These are phyloP conservation scores for Flaveria bidentis DNA, from an alignment of 129 eudicot species.

Conservation along the genomic window DNA sequence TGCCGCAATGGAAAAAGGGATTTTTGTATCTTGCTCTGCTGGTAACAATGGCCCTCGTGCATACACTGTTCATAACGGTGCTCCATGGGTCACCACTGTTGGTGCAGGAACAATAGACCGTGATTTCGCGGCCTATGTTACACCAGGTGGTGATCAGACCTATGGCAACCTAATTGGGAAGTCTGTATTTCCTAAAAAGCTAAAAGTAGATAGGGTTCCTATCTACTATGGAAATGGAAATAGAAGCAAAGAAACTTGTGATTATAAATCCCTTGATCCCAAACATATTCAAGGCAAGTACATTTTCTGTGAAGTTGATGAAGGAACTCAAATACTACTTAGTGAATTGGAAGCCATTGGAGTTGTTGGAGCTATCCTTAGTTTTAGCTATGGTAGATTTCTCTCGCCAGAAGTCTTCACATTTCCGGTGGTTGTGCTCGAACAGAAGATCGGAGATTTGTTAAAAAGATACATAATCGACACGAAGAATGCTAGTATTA, in stretches of 20 bases:
- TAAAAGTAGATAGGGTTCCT: constrained; percentile 39
- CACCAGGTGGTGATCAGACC: constrained; percentile 36
- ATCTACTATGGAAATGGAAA: constrained; percentile 49
- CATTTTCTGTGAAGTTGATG: constrained; percentile 33
- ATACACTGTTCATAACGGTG: constrained; percentile 46
- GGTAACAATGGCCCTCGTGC: constrained; percentile 49
- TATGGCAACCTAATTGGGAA: constrained; percentile 29
- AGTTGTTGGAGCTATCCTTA: constrained; percentile 39
- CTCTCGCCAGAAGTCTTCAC: constrained; percentile 23
- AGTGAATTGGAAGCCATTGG: constrained; percentile 27
- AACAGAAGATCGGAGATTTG: constrained; percentile 16
- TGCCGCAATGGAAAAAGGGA: constrained; percentile 55
- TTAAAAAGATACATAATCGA: constrained; percentile 31
- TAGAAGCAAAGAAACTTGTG: constrained; percentile 49
- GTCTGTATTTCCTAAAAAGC: constrained; percentile 39
- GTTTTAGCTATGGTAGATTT: constrained; percentile 31
- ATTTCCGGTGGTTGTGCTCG: constrained; percentile 33
- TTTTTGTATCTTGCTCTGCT: constrained; percentile 52
- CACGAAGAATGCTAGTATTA: constrained; percentile 29
- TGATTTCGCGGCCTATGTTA: constrained; percentile 38
- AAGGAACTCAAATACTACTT: neutral
- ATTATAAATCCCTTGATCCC: constrained; percentile 32
- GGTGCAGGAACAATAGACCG: constrained; percentile 55
- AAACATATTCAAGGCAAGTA: constrained; percentile 45
- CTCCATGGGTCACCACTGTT: constrained; percentile 54